Evolutionary conservation across 345 rosid species (phyloP).

Genomic region (Eucalyptus sp.): DNA sequence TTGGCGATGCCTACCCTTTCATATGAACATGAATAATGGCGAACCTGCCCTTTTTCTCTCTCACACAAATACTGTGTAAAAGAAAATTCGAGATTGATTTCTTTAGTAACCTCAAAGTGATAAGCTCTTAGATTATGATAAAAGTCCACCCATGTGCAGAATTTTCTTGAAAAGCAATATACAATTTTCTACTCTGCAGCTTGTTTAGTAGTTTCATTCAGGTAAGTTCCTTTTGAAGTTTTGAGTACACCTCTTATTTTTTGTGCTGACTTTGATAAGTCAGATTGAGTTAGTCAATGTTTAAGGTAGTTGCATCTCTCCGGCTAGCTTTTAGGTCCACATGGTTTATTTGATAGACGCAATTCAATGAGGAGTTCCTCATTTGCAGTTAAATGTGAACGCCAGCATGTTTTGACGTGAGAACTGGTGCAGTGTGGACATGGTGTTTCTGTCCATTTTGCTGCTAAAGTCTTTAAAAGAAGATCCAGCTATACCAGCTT

Average conservation of each 20-base stretch:
- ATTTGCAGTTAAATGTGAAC: background rate
- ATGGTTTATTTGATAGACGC: background rate
- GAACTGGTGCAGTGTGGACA: background rate
- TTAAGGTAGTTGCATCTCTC: background rate
- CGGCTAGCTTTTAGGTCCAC: background rate
- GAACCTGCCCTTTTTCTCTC: background rate
- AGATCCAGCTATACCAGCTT: background rate
- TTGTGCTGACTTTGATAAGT: background rate
- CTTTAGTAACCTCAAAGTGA: background rate
- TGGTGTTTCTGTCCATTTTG: background rate
- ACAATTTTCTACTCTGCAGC: background rate
- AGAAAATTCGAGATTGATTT: background rate
- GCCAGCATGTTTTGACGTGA: background rate
- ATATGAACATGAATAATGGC: background rate
- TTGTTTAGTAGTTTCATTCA: background rate
- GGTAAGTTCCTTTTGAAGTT: background rate
- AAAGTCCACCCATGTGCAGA: background rate
- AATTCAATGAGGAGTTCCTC: background rate
- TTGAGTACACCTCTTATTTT: background rate
- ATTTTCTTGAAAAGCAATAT: background rate
- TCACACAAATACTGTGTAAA: background rate
- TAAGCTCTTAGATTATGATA: background rate
- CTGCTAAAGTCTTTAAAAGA: background rate
- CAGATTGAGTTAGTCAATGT: background rate
- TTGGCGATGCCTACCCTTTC: background rate